phyloP scores from a whole-genome alignment of 352 stramenopile species.

The Pythium monospermum region DNA sequence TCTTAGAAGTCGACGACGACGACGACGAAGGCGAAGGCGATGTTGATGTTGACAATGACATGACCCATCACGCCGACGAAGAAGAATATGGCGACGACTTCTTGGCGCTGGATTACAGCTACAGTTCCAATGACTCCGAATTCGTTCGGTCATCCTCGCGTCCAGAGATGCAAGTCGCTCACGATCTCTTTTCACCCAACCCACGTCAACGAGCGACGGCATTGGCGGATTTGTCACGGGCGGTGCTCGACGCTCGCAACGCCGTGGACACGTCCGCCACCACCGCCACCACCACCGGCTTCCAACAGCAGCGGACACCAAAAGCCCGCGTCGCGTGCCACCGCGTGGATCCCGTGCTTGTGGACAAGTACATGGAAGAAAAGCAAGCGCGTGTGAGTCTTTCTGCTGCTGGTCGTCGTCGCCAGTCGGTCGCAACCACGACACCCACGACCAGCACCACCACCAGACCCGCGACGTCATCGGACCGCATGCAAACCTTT shows the following conservation, averaged over 20 bases:
- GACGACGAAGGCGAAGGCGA: background rate
- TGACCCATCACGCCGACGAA: too few relatives aligned
- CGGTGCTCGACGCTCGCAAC: constrained; percentile 28
- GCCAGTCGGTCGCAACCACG: too few relatives aligned
- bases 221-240: constrained; percentile 42
- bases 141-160: constrained; percentile 28
- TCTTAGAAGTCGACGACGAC: constrained; percentile 8
- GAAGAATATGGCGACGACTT: too few relatives aligned
- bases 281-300: background rate
- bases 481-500: constrained; percentile 15
- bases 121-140: constrained; percentile 22
- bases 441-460: background rate
- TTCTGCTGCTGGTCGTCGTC: too few relatives aligned
- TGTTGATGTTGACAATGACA: background rate
- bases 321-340: too few relatives aligned
- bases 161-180: constrained; percentile 43
- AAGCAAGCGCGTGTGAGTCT: constrained; percentile 31
- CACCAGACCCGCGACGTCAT: constrained; percentile 26
- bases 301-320: too few relatives aligned
- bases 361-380: constrained; percentile 57
- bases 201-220: constrained; percentile 41
- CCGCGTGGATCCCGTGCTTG: constrained; percentile 26
- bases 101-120: constrained; percentile 19
- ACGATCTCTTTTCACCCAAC: constrained; percentile 58
- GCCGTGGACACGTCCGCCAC: constrained; percentile 7